Evolutionary conservation across 148 eudicot genomes (phyloP).

Genomic region (Silene latifolia): DNA sequence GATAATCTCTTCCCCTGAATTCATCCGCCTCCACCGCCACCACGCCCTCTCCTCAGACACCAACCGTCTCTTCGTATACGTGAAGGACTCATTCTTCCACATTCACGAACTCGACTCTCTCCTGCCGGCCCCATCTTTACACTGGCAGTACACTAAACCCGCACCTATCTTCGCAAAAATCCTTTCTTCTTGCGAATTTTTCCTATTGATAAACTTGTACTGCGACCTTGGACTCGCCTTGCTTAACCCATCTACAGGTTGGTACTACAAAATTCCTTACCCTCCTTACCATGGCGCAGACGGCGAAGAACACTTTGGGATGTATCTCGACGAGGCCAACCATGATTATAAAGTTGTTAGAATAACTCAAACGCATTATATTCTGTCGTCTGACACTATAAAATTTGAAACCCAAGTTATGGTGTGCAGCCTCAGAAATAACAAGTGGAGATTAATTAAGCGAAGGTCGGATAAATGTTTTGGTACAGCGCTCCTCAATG

Average conservation of each 20-base stretch:
- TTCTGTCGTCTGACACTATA: no score
- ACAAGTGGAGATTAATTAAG: no score
- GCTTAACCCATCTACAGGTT: not conserved
- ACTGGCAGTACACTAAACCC: not conserved
- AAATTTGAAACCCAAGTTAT: no score
- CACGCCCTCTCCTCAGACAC: not conserved
- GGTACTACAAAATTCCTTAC: not conserved
- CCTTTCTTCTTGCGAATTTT: not conserved
- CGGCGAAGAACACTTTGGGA: no score
- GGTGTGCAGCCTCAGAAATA: no score
- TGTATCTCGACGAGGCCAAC: no score
- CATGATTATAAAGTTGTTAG: no score
- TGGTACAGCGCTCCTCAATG: no score
- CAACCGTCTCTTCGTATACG: not conserved
- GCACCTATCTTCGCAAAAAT: no score
- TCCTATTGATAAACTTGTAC: not conserved
- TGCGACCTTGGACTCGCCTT: not conserved
- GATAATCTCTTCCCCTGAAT: not conserved
- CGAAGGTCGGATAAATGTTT: no score
- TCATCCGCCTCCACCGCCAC: not conserved
- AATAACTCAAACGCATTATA: no score
- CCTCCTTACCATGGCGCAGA: no score
- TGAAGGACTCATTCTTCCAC: not conserved
- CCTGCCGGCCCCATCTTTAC: not conserved
- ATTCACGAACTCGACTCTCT: not conserved